These are phyloP conservation scores for Tetrahymena thermophila DNA, from an alignment of 73 alveolate species.

Conservation along the genomic window DNA sequence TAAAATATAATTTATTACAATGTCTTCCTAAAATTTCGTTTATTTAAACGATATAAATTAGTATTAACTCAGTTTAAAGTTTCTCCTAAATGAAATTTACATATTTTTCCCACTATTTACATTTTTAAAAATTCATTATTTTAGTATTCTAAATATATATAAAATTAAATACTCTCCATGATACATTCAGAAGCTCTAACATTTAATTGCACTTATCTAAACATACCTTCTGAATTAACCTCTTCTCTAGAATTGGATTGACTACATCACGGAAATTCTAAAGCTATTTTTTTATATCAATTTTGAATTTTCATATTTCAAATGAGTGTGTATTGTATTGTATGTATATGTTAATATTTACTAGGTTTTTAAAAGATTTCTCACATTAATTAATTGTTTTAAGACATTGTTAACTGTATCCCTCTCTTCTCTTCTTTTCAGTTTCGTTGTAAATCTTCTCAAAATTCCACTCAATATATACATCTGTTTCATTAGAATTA, in stretches of 20 bases:
- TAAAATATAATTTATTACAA: not conserved
- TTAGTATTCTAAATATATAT: not conserved
- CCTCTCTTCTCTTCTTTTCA: not conserved
- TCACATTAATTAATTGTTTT: not conserved
- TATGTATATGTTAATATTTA: not conserved
- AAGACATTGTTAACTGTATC: not conserved
- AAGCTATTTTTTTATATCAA: not conserved
- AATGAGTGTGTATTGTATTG: no score
- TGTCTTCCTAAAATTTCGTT: not conserved
- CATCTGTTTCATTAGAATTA: not conserved
- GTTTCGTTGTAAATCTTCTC: not conserved
- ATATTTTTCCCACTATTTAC: not conserved
- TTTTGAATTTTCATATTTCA: not conserved
- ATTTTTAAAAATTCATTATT: not conserved
- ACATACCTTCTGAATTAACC: not conserved
- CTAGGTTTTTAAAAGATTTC: not conserved
- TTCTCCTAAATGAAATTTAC: not conserved
- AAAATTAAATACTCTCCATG: not conserved
- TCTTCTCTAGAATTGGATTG: not conserved
- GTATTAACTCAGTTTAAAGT: not conserved
- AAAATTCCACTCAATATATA: not conserved
- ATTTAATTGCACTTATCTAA: not conserved
- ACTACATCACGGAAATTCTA: not conserved
- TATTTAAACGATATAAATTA: not conserved
- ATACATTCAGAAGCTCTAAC: not conserved